Conservation (phyloP, 352 stramenopile species). For the Globisporangium alternatum region DNA sequence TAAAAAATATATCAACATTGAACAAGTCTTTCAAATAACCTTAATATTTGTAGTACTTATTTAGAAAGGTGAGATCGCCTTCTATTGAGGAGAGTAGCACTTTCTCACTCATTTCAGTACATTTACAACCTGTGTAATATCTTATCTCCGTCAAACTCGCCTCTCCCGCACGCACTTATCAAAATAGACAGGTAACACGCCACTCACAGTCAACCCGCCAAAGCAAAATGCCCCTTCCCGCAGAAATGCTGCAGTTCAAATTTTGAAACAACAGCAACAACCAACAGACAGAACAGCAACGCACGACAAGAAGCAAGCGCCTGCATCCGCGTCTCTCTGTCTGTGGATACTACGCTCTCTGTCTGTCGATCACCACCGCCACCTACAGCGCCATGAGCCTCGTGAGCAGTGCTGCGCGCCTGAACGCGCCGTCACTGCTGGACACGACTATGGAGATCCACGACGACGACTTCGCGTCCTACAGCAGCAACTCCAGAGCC, state of each 20-base stretch:
- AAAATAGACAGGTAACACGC: neutral
- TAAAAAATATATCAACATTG: neutral
- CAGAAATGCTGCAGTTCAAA: constrained; percentile 2
- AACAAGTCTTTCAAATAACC: neutral
- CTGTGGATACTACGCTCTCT: neutral
- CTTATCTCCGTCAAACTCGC: neutral
- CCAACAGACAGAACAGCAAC: neutral
- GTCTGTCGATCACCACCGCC: neutral
- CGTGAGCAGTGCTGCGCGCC: constrained; percentile 1
- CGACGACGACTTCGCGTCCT: constrained; percentile 11
- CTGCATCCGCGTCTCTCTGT: neutral
- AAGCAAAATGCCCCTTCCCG: neutral
- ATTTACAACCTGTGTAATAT: neutral
- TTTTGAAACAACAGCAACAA: neutral
- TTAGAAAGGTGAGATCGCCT: neutral
- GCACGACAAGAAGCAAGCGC: neutral
- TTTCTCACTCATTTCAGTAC: neutral
- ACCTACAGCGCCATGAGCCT: neutral
- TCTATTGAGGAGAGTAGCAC: neutral
- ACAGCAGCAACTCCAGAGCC: constrained; percentile 3
- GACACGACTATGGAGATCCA: constrained; percentile 43
- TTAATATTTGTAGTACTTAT: neutral
- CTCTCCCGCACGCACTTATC: neutral
- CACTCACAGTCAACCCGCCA: neutral
- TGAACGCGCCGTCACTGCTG: constrained; percentile 20